Conservation (phyloP, 345 rosid genomes). For the Odontarrhena argentea region DNA sequence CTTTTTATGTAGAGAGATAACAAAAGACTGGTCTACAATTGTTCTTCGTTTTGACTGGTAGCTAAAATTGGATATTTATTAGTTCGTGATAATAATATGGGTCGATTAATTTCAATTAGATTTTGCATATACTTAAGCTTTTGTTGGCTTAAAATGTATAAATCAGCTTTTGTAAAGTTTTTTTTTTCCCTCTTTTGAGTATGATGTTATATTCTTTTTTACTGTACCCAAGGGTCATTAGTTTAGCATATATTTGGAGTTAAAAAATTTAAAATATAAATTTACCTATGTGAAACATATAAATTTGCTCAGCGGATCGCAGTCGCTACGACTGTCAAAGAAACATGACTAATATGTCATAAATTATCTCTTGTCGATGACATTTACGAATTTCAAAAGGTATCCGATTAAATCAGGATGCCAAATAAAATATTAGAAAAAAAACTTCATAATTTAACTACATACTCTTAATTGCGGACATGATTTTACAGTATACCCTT, state of each 20-base stretch:
- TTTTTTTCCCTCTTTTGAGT: not conserved
- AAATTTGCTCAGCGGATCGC: too few relatives aligned
- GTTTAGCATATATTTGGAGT: not conserved
- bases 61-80: slow-evolving; percentile 12
- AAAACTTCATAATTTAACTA: too few relatives aligned
- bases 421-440: too few relatives aligned
- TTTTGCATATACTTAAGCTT: slow-evolving; percentile 18
- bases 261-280: too few relatives aligned
- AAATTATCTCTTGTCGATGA: too few relatives aligned
- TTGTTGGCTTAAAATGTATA: slow-evolving; percentile 7
- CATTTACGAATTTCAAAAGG: too few relatives aligned
- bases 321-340: too few relatives aligned
- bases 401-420: too few relatives aligned
- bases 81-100: not conserved
- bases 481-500: too few relatives aligned
- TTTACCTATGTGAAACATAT: too few relatives aligned
- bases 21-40: slow-evolving; percentile 20
- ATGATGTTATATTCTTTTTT: not conserved
- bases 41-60: slow-evolving; percentile 16
- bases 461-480: too few relatives aligned
- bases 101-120: not conserved
- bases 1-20: not conserved
- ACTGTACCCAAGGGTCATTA: not conserved
- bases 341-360: too few relatives aligned
- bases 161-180: not conserved